Percentiles rank a stretch among this genome's conserved stretches.
Evolutionary conservation across 495 filamentous ascomycete species (phyloP).

Genomic region (Penicillium daleae): DNA sequence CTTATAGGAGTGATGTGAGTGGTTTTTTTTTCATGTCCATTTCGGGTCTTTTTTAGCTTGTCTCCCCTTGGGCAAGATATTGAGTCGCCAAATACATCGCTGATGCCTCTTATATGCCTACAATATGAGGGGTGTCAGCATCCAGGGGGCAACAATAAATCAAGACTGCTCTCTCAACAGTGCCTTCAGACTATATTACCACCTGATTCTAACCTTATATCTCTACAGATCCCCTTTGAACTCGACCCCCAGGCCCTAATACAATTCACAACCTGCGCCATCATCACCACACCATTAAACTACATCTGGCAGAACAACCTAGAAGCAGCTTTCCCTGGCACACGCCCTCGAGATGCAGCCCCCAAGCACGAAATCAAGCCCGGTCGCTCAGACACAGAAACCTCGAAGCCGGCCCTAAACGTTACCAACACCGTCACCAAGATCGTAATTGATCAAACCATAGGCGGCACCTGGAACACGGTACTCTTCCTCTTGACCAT

Average conservation of each 20-base stretch:
- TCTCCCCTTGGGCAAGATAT: background rate
- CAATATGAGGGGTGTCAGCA: no score
- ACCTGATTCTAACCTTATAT: slow-evolving; percentile 7
- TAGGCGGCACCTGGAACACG: slow-evolving; percentile 76
- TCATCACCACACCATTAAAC: slow-evolving; percentile 74
- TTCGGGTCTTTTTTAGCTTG: no score
- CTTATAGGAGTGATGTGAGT: slow-evolving; percentile 62
- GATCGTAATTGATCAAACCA: slow-evolving; percentile 74
- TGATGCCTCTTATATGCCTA: no score
- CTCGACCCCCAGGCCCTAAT: slow-evolving; percentile 64
- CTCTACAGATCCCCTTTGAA: slow-evolving; percentile 32
- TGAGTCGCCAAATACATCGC: background rate
- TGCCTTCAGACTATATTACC: background rate
- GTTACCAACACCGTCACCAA: slow-evolving; percentile 73
- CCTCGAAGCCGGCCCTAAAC: slow-evolving; percentile 46
- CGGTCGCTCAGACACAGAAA: slow-evolving; percentile 5
- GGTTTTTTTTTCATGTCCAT: background rate
- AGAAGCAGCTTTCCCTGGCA: slow-evolving; percentile 54
- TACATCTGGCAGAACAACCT: slow-evolving; percentile 73
- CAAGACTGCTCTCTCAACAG: no score
- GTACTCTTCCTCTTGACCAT: slow-evolving; percentile 65
- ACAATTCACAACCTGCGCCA: slow-evolving; percentile 73
- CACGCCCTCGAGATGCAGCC: slow-evolving; percentile 21
- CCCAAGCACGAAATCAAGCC: slow-evolving; percentile 27
- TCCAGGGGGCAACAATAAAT: no score